These are phyloP conservation scores for Nepenthes gracilis DNA, from an alignment of 148 eudicot species.

Conservation along the genomic window DNA sequence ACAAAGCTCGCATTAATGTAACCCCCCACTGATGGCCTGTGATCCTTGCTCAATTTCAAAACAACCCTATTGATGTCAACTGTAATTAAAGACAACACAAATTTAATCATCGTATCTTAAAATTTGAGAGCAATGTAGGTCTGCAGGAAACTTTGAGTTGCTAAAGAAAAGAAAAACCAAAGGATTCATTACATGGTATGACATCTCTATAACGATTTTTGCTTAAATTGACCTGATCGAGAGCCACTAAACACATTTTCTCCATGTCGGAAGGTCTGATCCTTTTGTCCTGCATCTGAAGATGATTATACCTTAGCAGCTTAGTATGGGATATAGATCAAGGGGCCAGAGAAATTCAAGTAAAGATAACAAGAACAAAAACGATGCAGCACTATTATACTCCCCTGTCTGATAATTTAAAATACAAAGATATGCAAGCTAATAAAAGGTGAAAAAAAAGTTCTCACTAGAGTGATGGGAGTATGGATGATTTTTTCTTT, in stretches of 20 bases:
- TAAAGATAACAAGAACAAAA: background rate
- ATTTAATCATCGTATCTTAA: background rate
- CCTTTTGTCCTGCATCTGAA: conserved; percentile 44
- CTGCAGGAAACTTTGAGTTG: background rate
- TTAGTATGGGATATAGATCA: background rate
- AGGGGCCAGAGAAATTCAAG: background rate
- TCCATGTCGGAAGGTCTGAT: conserved; percentile 41
- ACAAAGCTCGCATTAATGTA: conserved; percentile 89
- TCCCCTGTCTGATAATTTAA: too few relatives aligned
- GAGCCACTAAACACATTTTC: conserved; percentile 60
- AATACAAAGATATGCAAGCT: too few relatives aligned
- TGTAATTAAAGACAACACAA: conserved; percentile 25
- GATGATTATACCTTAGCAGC: background rate
- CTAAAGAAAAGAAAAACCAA: background rate
- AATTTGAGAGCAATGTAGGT: background rate
- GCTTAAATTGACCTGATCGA: conserved; percentile 34
- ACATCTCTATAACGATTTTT: conserved; percentile 90
- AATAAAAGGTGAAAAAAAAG: too few relatives aligned
- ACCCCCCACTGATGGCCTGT: conserved; percentile 66
- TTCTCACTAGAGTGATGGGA: too few relatives aligned
- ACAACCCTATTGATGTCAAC: conserved; percentile 75
- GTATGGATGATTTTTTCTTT: too few relatives aligned
- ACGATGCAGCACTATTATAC: too few relatives aligned
- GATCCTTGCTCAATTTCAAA: conserved; percentile 61
- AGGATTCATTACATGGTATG: conserved; percentile 56